Evolutionary conservation across 805 yeast species (phyloP).

Genomic region (Wickerhamiella australiensis): DNA sequence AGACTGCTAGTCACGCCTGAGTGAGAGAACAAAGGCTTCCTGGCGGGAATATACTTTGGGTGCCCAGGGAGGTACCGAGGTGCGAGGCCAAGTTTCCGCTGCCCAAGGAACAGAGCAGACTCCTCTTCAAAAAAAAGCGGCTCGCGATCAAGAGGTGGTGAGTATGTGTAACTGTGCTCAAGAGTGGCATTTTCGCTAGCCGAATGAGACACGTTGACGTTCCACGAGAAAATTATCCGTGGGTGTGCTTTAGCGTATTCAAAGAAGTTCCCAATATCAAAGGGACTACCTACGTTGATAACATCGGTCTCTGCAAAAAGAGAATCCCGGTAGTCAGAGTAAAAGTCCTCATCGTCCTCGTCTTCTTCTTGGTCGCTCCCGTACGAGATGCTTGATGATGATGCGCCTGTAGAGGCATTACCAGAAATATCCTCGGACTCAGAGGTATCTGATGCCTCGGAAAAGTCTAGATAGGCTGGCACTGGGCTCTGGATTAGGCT

Average conservation of each 20-base stretch:
- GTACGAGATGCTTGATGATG: background rate
- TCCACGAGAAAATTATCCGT: background rate
- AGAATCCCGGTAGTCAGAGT: background rate
- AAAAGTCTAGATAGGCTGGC: too few species aligned
- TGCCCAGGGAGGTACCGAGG: background rate
- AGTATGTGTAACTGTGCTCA: background rate
- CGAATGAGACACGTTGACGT: background rate
- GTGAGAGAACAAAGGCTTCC: background rate
- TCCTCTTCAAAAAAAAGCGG: background rate
- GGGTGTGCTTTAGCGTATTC: background rate
- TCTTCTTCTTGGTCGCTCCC: background rate
- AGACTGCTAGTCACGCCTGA: background rate
- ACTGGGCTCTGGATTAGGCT: too few species aligned
- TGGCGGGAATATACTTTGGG: background rate
- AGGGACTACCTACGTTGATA: background rate
- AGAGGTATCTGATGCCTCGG: too few species aligned
- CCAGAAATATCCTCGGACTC: too few species aligned
- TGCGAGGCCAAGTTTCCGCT: background rate
- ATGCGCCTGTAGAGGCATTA: too few species aligned
- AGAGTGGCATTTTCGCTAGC: background rate
- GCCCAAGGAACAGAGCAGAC: background rate
- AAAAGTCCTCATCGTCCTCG: background rate
- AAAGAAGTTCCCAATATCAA: background rate
- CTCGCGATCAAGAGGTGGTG: background rate
- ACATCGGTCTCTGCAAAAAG: background rate